Conservation (phyloP, 495 filamentous ascomycete genomes). For the Saxophila tyrrhenica region DNA sequence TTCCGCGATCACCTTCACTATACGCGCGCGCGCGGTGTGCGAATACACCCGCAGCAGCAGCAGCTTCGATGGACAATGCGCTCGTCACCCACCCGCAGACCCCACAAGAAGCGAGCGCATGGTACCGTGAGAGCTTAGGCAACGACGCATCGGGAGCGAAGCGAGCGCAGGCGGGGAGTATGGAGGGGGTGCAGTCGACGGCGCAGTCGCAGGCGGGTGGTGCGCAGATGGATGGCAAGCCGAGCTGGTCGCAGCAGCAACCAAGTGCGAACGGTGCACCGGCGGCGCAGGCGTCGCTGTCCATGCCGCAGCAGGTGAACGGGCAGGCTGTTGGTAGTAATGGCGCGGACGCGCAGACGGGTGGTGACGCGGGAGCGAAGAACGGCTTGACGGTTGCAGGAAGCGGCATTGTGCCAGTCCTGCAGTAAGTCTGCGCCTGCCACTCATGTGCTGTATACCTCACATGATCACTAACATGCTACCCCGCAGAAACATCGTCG, state of each 20-base stretch:
- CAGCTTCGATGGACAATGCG: neutral
- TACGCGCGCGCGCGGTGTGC: neutral
- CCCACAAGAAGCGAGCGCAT: neutral
- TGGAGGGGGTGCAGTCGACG: neutral
- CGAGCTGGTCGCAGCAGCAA: too few species aligned
- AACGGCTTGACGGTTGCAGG: neutral
- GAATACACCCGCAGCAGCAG: neutral
- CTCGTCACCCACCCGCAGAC: neutral
- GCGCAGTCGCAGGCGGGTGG: neutral
- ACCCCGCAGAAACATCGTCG: constrained; percentile 92
- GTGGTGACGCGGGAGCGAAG: constrained; percentile 56
- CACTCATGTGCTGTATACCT: constrained; percentile 8
- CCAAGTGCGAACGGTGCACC: neutral
- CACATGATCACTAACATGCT: constrained; percentile 33
- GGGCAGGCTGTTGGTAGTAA: constrained; percentile 28
- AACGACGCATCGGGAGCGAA: neutral
- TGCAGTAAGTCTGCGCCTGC: constrained; percentile 74
- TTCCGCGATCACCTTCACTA: neutral
- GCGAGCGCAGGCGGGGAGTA: neutral
- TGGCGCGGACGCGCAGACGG: constrained; percentile 56
- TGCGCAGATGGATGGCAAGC: neutral
- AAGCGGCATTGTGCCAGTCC: constrained; percentile 83
- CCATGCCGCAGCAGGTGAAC: constrained; percentile 41
- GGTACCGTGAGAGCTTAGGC: neutral
- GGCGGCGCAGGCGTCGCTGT: constrained; percentile 52